Base-by-base conservation (phyloP, 2,329 filamentous ascomycete species). In the Phymatotrichopsis omnivora region DNA sequence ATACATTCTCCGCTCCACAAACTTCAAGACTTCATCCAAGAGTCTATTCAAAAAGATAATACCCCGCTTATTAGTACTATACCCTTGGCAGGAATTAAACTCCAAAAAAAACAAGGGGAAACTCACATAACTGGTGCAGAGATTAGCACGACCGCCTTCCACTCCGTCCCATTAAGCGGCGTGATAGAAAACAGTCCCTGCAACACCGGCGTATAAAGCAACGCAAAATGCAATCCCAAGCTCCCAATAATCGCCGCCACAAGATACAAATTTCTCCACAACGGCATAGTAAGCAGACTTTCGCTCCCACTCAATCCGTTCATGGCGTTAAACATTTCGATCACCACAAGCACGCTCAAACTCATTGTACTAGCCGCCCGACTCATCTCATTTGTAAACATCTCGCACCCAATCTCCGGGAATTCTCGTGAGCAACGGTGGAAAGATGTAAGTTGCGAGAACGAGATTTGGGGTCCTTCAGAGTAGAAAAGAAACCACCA, bases 401-500 rank as follows among this genome's bases (percentile, higher is more conserved):
- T 96, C 52, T 78, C 69, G 67, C 91, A 98, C 42, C 85, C 87
- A 59, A 96, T 85, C 58, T 89, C 80, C 0, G 86, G 76, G 68
- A 93, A 96, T 47, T 85, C 72, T 12, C 82, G 60, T 0, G 81
- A 81, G 75, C 91, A 98, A 62, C 80, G 80, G 69, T 98, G 91
- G 78, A 96, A 98, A 68, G 93, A 82, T 19, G 82, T 72, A 56
- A 98, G 71, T 63, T 98, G 85, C 64, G 75, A 82, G 69, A 96
- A 94, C 53, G 72, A 78, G 65, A 98, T 93, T 64, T 93, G 84
- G 19, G 91, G 91, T 1, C 91, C 91, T 56, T 80, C 77, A 7
- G 78, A 68, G 68, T 96, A 89, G 71, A 82, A 94, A 82, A 98
- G 87, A 72, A 96, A 98, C 85, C 86, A 98, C 91, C 91, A 98